Evolutionary conservation across 2,329 filamentous ascomycete species (phyloP), one percentile per base, ranked within the genome.

Genomic region (Lecanicillium sp.): DNA sequence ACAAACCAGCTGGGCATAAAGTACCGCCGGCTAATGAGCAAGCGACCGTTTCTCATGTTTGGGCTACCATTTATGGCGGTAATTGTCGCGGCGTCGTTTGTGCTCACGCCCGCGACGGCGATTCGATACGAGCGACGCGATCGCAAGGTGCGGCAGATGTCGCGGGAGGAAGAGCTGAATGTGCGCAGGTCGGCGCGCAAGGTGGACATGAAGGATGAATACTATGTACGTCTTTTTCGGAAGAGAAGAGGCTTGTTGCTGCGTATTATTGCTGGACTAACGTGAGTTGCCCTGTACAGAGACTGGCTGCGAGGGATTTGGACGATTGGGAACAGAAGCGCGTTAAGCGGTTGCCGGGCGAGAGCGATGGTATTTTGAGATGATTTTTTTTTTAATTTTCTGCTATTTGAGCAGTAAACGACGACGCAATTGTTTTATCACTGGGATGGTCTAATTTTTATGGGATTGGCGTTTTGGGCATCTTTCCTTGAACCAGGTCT

Each of bases 301-400:
- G 54, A 39, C 48, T 56, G 31, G 49, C 68, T 85, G 85, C 85
- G 22, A 94, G 94, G 60, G 92, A 96, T 56, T 65, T 96, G 44
- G 90, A 98, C 54, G 76, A 87, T 55, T 98, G 92, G 92, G 90
- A 96, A 59, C 92, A 96, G 64, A 94, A 92, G 64, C 79, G 94
- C 38, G 88, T 96, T 9, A 80, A 95, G 66, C 73, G 92, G 56
- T 72, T 95, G 44, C 80, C 85, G 15, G 92, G 92, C 48, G 94
- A 98, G 62, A 83, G 78, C 44, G 90, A 98, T 59, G 90, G 90
- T 25, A 75, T 85, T 36, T 58, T 95, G 48, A 83, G 47, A 44
- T 34, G 14, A 18, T n/a, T 4, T 25, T 25, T 25, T n/a, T n/a
- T n/a, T n/a, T n/a, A n/a, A n/a, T n/a, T n/a, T n/a, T n/a, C n/a